These are phyloP conservation scores for Trichoderma guizhouense DNA, from an alignment of 2,329 filamentous ascomycete species.

Conservation along the genomic window DNA sequence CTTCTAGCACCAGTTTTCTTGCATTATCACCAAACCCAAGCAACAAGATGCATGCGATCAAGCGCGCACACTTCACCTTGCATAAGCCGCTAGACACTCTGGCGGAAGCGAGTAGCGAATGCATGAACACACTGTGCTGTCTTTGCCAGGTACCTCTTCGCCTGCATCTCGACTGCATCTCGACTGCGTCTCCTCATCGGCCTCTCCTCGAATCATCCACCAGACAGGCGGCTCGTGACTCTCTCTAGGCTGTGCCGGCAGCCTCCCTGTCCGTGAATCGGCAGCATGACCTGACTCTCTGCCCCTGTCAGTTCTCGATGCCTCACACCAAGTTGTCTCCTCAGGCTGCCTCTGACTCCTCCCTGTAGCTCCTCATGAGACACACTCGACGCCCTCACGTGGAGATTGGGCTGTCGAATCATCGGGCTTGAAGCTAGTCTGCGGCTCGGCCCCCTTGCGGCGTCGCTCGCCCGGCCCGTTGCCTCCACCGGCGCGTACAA, in stretches of 20 bases:
- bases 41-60: background rate
- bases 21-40: background rate
- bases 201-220: constrained; percentile 4
- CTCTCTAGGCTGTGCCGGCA: background rate
- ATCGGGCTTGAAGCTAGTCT: background rate
- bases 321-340: background rate
- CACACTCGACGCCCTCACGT: constrained; percentile 5
- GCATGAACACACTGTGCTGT: constrained; percentile 6
- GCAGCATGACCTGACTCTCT: constrained; percentile 12
- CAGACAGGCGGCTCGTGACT: constrained; percentile 12
- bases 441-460: constrained; percentile 17
- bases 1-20: background rate
- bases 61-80: constrained; percentile 10
- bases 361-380: constrained; percentile 17
- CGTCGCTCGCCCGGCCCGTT: constrained; percentile 5
- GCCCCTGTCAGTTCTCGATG: background rate
- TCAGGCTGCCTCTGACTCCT: background rate
- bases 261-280: background rate
- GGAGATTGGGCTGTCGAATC: constrained; percentile 1
- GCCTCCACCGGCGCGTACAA: constrained; percentile 11
- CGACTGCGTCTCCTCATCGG: background rate
- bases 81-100: background rate
- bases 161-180: background rate
- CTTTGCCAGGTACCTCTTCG: background rate
- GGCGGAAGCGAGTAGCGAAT: background rate